Conservation (phyloP, 768 basidiomycete genomes). For the Termitomyces sp. region DNA sequence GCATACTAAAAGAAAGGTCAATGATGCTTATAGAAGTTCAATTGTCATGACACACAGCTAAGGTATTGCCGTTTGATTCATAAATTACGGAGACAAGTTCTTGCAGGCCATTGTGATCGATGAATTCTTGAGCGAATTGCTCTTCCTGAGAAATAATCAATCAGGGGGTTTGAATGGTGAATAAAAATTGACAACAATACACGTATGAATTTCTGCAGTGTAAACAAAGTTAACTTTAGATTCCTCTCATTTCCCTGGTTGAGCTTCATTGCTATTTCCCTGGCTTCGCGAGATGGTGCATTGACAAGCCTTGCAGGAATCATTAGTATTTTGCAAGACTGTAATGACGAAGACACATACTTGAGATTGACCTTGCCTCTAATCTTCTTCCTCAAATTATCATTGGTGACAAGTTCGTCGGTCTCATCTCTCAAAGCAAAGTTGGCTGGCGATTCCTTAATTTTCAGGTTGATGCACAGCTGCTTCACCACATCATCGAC, state of each 20-base stretch:
- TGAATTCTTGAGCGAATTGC: slow-evolving; percentile 74
- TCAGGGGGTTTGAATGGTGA: background rate
- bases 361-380: slow-evolving; percentile 72
- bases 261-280: slow-evolving; percentile 71
- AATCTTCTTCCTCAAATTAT: slow-evolving; percentile 80
- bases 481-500: slow-evolving; percentile 84
- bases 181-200: slow-evolving; percentile 30
- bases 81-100: slow-evolving; percentile 70
- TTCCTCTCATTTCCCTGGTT: slow-evolving; percentile 49
- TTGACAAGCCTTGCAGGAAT: slow-evolving; percentile 57
- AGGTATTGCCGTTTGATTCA: slow-evolving; percentile 68
- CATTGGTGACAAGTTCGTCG: slow-evolving; percentile 81
- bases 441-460: slow-evolving; percentile 64
- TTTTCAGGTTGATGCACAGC: slow-evolving; percentile 74
- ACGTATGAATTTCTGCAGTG: slow-evolving; percentile 73
- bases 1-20: slow-evolving; percentile 53
- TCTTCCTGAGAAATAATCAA: slow-evolving; percentile 53
- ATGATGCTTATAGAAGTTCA: background rate
- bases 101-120: slow-evolving; percentile 62
- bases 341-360: slow-evolving; percentile 26
- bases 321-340: background rate
- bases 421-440: slow-evolving; percentile 80
- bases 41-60: slow-evolving; percentile 53
- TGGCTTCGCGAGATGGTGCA: slow-evolving; percentile 74
- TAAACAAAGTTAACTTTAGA: slow-evolving; percentile 65